A percentile compares a stretch with the other conserved stretches of the same genome.
These are phyloP conservation scores for Sugiyamaella lignohabitans DNA, from an alignment of 805 yeast species.

Conservation along the genomic window DNA sequence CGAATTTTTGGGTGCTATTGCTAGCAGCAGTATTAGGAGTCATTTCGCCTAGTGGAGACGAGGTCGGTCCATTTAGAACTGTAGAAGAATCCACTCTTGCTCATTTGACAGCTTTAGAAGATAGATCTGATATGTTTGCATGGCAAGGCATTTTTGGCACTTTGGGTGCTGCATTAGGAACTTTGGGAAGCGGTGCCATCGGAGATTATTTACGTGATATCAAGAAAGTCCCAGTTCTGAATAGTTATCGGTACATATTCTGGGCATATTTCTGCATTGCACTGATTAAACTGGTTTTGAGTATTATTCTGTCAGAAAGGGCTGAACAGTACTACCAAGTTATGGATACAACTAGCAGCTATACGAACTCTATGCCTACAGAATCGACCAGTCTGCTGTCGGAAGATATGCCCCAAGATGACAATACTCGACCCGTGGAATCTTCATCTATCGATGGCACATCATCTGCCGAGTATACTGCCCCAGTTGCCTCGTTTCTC, in stretches of 20 bases:
- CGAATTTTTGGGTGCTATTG: constrained; percentile 50
- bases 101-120: constrained; percentile 46
- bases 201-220: constrained; percentile 42
- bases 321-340: constrained; percentile 39
- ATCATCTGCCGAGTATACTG: neutral
- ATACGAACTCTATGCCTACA: neutral
- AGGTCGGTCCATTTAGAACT: constrained; percentile 84
- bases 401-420: neutral
- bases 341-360: too few relatives aligned
- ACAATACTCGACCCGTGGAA: neutral
- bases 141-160: constrained; percentile 64
- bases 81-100: constrained; percentile 81
- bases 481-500: neutral
- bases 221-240: constrained; percentile 29
- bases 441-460: neutral
- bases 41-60: constrained; percentile 83
- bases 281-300: constrained; percentile 38
- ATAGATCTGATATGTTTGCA: constrained; percentile 68
- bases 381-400: neutral
- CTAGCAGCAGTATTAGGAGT: constrained; percentile 77
- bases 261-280: constrained; percentile 51
- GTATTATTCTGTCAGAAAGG: constrained; percentile 38
- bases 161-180: constrained; percentile 68
- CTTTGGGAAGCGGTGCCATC: constrained; percentile 54
- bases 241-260: constrained; percentile 55